Evolutionary conservation across 2,329 filamentous ascomycete species (phyloP).

Genomic region (Colletotrichum cuscutae): DNA sequence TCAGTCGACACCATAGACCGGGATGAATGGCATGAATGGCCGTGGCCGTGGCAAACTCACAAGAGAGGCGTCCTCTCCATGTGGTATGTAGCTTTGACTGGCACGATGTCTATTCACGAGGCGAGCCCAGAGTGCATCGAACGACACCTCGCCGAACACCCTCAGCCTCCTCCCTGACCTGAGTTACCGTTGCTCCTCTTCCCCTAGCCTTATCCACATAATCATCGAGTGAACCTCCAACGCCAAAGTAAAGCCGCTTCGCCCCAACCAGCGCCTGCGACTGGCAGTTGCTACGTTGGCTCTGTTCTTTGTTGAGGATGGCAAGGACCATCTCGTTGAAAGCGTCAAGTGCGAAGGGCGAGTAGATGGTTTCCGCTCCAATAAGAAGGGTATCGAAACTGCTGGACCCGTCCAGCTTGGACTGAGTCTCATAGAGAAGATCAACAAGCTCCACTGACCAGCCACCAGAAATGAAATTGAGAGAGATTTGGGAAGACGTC

Average conservation of each 20-base stretch:
- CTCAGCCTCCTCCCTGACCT: conserved; percentile 67
- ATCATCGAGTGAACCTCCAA: conserved; percentile 83
- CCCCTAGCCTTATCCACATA: conserved; percentile 67
- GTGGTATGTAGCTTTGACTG: not conserved
- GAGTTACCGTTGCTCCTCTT: conserved; percentile 59
- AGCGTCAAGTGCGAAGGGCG: conserved; percentile 73
- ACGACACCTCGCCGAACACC: conserved; percentile 72
- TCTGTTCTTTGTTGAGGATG: conserved; percentile 62
- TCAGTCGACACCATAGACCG: not conserved
- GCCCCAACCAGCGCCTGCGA: conserved; percentile 72
- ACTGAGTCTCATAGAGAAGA: conserved; percentile 58
- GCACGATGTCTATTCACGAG: conserved; percentile 23
- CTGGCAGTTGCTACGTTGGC: conserved; percentile 37
- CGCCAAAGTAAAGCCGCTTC: conserved; percentile 86
- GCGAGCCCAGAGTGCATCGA: conserved; percentile 51
- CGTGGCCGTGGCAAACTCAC: conserved; percentile 15
- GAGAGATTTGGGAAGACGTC: conserved; percentile 56
- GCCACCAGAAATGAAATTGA: conserved; percentile 79
- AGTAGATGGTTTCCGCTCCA: conserved; percentile 87
- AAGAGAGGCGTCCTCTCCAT: conserved; percentile 30
- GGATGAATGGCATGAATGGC: not conserved
- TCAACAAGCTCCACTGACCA: conserved; percentile 75
- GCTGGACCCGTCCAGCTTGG: conserved; percentile 22
- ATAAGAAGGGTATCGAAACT: conserved; percentile 63
- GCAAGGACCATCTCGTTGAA: conserved; percentile 75